A percentile compares a stretch with the other conserved stretches of the same genome.
phyloP scores from a whole-genome alignment of 345 rosid genomes.

The Bretschneidera sinensis region DNA sequence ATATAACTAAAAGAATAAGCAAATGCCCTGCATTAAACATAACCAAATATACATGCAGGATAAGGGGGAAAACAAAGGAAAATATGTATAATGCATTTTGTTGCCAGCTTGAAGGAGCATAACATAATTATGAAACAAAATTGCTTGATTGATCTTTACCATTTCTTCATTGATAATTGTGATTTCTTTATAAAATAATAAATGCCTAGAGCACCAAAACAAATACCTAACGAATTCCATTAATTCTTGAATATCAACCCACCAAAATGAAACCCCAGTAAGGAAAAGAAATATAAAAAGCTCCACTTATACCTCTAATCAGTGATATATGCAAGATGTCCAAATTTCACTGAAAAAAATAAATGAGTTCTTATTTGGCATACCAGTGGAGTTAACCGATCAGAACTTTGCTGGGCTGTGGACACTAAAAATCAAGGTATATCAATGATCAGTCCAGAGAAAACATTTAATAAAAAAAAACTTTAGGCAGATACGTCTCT shows the following conservation, averaged over 20 bases:
- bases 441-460: neutral
- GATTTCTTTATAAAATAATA: too few species aligned
- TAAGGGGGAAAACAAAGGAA: too few species aligned
- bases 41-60: too few species aligned
- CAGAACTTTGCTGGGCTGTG: constrained; percentile 19
- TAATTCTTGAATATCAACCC: neutral
- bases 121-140: neutral
- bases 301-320: neutral
- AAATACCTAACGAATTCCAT: neutral
- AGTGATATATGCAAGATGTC: neutral
- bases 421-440: neutral
- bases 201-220: neutral
- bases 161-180: too few species aligned
- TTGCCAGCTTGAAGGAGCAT: neutral
- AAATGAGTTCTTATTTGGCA: neutral
- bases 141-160: too few species aligned
- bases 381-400: constrained; percentile 32
- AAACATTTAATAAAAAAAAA: too few species aligned
- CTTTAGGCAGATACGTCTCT: neutral
- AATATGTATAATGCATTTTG: neutral
- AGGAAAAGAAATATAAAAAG: neutral
- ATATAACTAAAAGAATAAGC: too few species aligned
- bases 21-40: too few species aligned
- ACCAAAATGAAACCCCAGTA: neutral
- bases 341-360: neutral